Evolutionary conservation across 768 basidiomycete species (phyloP), one percentile per base, ranked within the genome.

Genomic region (Cubamyces sp.): DNA sequence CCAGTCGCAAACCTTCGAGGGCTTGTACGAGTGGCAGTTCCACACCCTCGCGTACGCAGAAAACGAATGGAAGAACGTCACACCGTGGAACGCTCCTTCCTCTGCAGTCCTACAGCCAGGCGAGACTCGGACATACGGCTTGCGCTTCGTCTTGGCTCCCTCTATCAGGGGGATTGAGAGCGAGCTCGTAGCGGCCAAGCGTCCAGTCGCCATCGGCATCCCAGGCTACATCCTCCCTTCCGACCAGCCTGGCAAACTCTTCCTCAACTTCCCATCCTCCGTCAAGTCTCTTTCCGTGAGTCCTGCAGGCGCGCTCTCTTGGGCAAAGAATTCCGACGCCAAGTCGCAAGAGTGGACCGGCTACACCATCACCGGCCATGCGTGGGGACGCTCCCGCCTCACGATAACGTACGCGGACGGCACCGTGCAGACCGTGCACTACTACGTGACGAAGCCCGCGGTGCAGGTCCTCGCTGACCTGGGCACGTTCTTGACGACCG

Each of bases 1-100:
- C 65, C 83, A 84, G 64, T 84, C 82, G 1, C 84, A 85, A 67
- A 85, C 84, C 0, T 85, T 85, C 65, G 84, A 85, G 66, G 84
- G 78, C 0, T 68, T 84, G 15, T 84, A 84, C 71, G 84, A 84
- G 74, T 84, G 84, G 83, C 80, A 82, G 66, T 83, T 84, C 69
- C 84, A 84, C 57, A 84, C 83, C 3, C 70, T 83, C 21, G 83
- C 83, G 0, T 84, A 83, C 66, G 82, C 83, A 14, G 73, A 84
- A 64, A 81, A 82, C 66, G 83, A 84, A 66, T 84, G 84, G 84
- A 74, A 74, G 7, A 66, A 67, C 8, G 80, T 80, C 40, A 80
- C 81, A 0, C 82, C 84, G 0, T 84, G 83, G 83, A 85, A 84
- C 66, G 78, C 78, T 3, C 76, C 83, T 3, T 81, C 83, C 1